phyloP scores from a whole-genome alignment of 306 rosid species.

The Malus sieversii region DNA sequence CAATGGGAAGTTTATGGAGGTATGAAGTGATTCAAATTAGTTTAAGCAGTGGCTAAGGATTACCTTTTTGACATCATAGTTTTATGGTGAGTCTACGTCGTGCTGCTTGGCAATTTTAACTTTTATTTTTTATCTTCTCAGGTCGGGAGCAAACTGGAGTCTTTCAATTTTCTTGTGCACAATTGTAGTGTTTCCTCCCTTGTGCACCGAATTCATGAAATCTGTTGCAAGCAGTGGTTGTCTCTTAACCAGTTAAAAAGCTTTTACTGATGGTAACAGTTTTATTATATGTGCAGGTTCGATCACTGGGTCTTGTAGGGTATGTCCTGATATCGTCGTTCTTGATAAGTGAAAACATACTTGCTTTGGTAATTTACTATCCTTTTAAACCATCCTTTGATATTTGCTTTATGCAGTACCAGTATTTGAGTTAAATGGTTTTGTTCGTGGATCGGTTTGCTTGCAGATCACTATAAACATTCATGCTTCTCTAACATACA shows the following conservation, averaged over 20 bases:
- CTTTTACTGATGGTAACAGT: not conserved
- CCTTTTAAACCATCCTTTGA: not conserved
- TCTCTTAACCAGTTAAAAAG: not conserved
- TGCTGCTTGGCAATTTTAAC: not conserved
- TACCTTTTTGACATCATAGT: not conserved
- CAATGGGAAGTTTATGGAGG: conserved; percentile 96
- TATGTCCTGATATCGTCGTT: conserved; percentile 77
- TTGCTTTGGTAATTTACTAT: conserved; percentile 63
- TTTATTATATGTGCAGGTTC: conserved; percentile 43
- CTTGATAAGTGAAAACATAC: conserved; percentile 87
- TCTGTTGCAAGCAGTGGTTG: conserved; percentile 6
- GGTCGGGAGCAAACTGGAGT: conserved; percentile 72
- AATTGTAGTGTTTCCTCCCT: conserved; percentile 58
- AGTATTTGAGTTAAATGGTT: not conserved
- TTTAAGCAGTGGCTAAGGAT: not conserved
- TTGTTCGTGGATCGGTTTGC: not conserved
- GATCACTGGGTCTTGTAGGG: conserved; percentile 78
- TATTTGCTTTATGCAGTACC: not conserved
- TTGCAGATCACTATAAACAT: conserved; percentile 91
- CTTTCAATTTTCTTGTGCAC: conserved; percentile 71
- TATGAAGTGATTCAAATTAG: conserved; percentile 27
- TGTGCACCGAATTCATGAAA: not conserved
- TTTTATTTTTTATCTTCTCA: conserved; percentile 31
- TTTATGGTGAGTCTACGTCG: not conserved
- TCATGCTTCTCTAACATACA: conserved; percentile 81